Base-by-base conservation (phyloP, 2,329 filamentous ascomycete species). In the Helotiales sp. region DNA sequence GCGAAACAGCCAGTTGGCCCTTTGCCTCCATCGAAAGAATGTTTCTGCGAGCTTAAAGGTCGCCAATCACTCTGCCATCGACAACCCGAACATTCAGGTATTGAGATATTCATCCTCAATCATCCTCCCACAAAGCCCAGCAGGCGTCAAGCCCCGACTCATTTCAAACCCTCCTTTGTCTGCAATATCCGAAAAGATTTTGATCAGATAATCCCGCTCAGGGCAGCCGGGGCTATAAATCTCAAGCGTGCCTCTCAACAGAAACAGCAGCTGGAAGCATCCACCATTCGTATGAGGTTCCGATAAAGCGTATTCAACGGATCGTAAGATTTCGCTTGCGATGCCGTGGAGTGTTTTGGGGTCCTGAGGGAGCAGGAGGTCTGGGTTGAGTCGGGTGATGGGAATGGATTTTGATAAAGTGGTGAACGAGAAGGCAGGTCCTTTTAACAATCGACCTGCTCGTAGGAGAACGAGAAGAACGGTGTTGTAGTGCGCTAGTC, bases 221-320 rank as follows among this genome's bases (percentile, higher is more conserved):
- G 28, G 45, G 34, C 40, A 63, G 17, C 67, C 65, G n/a, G 57
- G 52, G 32, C 15, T 47, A 22, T 68, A 71, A 3, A 68, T 45
- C 34, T 69, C 69, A 54, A 68, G 61, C 5, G 50, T 43, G 10
- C 43, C 63, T 26, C 67, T 65, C 17, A 69, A 20, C 2, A 65
- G 65, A 60, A 71, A 69, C 30, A 69, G 52, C 20, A 66, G 32
- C 47, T 68, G 65, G 37, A 71, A 71, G 57, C 60, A 68, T 7
- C 65, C 69, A 22, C 52, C 65, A 61, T 43, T 67, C 28, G 22
- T 32, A 50, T 67, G 67, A 6, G 34, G 54, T n/a, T 69, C 63
- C 24, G 52, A 45, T 1, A 69, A 30, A 54, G 30, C 13, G 57
- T 60, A 71, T 30, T 63, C 49, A 0, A 68, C 47, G 5, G 28